These are phyloP conservation scores for Kluyveromyces lactis DNA, from an alignment of 805 yeast genomes.

Conservation along the genomic window DNA sequence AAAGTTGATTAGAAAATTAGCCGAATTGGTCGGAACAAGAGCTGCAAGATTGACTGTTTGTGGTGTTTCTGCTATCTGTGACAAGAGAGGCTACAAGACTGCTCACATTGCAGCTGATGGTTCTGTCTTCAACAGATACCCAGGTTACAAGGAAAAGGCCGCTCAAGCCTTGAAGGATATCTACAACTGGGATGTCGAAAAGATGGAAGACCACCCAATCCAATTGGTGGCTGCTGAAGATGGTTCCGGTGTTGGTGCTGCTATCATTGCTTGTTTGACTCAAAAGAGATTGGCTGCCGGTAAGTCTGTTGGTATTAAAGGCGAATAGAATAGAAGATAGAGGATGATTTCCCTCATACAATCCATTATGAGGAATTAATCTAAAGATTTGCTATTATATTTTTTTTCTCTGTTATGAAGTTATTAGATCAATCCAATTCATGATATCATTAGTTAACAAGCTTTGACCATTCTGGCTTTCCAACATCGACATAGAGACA, in stretches of 20 bases:
- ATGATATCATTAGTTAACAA: too few relatives aligned
- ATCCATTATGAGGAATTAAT: too few relatives aligned
- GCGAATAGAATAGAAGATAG: conserved; percentile 9
- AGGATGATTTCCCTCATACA: too few relatives aligned
- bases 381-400: too few relatives aligned
- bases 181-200: conserved; percentile 59
- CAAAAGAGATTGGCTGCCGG: conserved; percentile 68
- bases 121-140: conserved; percentile 89
- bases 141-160: conserved; percentile 83
- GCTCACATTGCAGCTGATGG: conserved; percentile 97
- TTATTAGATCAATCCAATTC: background rate
- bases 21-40: conserved; percentile 85
- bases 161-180: conserved; percentile 83
- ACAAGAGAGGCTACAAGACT: conserved; percentile 68
- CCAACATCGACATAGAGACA: too few relatives aligned
- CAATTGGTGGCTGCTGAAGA: conserved; percentile 89
- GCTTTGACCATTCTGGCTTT: background rate
- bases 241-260: conserved; percentile 99
- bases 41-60: conserved; percentile 88
- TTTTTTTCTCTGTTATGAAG: background rate
- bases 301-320: conserved; percentile 50
- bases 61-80: conserved; percentile 91
- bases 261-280: conserved; percentile 92
- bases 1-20: conserved; percentile 68
- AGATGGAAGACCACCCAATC: conserved; percentile 59